Evolutionary conservation across 352 stramenopile genomes (phyloP).

Genomic region (Hyaloperonospora arabidopsidis): DNA sequence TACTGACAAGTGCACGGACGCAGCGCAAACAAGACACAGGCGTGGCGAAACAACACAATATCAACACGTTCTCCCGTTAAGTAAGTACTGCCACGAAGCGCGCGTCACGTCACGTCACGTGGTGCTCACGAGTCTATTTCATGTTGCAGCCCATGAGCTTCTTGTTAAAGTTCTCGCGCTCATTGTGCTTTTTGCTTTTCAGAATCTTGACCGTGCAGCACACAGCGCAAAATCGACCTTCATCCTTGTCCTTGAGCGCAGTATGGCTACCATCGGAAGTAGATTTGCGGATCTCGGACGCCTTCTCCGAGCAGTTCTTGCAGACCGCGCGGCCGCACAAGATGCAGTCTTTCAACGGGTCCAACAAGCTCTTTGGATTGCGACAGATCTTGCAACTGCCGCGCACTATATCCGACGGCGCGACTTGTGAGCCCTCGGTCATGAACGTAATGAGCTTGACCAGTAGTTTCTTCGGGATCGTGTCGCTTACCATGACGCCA

Average conservation of each 20-base stretch:
- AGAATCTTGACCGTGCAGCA: conserved; percentile 75
- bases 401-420: conserved; percentile 44
- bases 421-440: conserved; percentile 60
- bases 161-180: conserved; percentile 71
- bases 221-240: conserved; percentile 57
- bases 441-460: conserved; percentile 74
- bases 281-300: conserved; percentile 53
- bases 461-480: conserved; percentile 65
- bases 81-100: conserved; percentile 24
- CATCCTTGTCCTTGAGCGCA: conserved; percentile 51
- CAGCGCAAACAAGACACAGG: neutral
- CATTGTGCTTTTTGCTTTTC: conserved; percentile 64
- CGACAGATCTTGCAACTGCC: conserved; percentile 81
- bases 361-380: conserved; percentile 62
- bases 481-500: conserved; percentile 71
- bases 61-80: conserved; percentile 29
- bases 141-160: conserved; percentile 62
- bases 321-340: conserved; percentile 71
- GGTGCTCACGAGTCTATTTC: conserved; percentile 38
- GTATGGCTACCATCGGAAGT: conserved; percentile 30
- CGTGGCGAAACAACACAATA: conserved; percentile 21
- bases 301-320: conserved; percentile 79
- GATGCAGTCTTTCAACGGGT: conserved; percentile 65
- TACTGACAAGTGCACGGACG: no score
- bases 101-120: neutral